Conservation (phyloP, 768 basidiomycete genomes). For the Chiua virens region DNA sequence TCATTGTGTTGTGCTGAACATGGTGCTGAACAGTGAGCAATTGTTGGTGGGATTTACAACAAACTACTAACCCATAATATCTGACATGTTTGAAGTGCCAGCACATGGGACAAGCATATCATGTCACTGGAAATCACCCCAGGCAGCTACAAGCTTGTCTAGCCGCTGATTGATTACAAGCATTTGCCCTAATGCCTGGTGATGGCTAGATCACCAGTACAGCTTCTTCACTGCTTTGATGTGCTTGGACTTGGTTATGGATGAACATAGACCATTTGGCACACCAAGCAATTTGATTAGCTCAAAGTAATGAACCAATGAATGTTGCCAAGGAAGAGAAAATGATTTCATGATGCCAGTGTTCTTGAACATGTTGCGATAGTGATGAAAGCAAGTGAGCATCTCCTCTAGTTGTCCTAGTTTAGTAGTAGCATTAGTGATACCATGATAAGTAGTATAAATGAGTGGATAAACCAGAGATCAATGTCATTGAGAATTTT, state of each 20-base stretch:
- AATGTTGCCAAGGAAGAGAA: conserved; percentile 33
- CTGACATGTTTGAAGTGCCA: too few relatives aligned
- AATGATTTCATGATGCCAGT: conserved; percentile 17
- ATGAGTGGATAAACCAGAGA: conserved; percentile 8
- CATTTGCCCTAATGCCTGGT: conserved; percentile 29
- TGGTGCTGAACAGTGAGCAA: too few relatives aligned
- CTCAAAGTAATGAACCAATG: conserved; percentile 26
- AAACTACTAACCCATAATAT: too few relatives aligned
- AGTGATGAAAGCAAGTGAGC: conserved; percentile 19
- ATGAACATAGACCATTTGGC: conserved; percentile 37
- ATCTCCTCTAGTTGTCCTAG: conserved; percentile 15
- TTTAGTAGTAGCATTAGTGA: not conserved
- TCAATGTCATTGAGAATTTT: conserved; percentile 32
- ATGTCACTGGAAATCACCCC: conserved; percentile 13
- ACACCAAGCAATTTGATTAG: conserved; percentile 28
- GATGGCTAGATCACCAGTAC: conserved; percentile 24
- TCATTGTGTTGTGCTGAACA: too few relatives aligned
- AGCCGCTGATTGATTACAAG: conserved; percentile 27
- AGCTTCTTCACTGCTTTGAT: conserved; percentile 34
- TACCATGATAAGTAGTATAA: too few relatives aligned
- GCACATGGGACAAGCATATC: conserved; percentile 8
- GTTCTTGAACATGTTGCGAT: conserved; percentile 16
- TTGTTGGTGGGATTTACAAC: too few relatives aligned
- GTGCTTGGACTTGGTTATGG: conserved; percentile 37
- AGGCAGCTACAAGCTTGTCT: conserved; percentile 25